These are phyloP conservation scores for Sporothrix globosa DNA, from an alignment of 2,329 filamentous ascomycete genomes.

Conservation along the genomic window DNA sequence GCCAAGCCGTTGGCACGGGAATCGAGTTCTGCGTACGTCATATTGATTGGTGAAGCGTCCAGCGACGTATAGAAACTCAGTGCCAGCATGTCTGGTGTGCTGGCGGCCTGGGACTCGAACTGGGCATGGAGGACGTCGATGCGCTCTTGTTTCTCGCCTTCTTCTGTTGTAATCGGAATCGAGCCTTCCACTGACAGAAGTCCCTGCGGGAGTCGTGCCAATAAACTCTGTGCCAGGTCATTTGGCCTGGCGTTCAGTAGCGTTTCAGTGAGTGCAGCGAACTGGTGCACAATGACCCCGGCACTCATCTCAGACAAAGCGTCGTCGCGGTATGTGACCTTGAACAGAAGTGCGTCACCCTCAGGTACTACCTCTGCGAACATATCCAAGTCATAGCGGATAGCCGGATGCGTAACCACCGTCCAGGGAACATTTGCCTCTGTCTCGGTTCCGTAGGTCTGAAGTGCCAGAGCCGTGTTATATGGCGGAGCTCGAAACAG, in stretches of 20 bases:
- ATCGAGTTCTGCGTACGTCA: constrained; percentile 46
- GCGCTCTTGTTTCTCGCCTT: constrained; percentile 33
- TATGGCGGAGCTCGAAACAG: constrained; percentile 42
- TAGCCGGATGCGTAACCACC: constrained; percentile 30
- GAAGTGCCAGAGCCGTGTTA: constrained; percentile 45
- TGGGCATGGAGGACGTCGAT: constrained; percentile 37
- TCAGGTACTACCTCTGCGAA: constrained; percentile 35
- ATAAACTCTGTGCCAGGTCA: constrained; percentile 32
- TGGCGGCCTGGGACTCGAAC: constrained; percentile 38
- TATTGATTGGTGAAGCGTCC: constrained; percentile 38
- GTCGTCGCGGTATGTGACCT: constrained; percentile 34
- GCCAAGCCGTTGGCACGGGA: constrained; percentile 43
- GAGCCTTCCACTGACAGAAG: constrained; percentile 30
- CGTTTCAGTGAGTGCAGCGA: constrained; percentile 34
- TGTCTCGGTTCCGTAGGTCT: constrained; percentile 38
- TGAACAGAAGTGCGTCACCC: constrained; percentile 30
- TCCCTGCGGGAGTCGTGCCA: constrained; percentile 30
- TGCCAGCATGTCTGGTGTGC: constrained; percentile 34
- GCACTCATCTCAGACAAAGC: constrained; percentile 36
- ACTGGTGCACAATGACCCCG: constrained; percentile 34
- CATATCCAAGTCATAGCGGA: constrained; percentile 36
- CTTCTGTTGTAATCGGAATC: not conserved
- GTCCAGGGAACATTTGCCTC: constrained; percentile 31
- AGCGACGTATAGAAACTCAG: constrained; percentile 37
- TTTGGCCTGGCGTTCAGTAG: constrained; percentile 32